A percentile compares a stretch with the other conserved stretches of the same genome.
phyloP scores from a whole-genome alignment of 139 green algal genomes.

The Axilococcus clingmanii region DNA sequence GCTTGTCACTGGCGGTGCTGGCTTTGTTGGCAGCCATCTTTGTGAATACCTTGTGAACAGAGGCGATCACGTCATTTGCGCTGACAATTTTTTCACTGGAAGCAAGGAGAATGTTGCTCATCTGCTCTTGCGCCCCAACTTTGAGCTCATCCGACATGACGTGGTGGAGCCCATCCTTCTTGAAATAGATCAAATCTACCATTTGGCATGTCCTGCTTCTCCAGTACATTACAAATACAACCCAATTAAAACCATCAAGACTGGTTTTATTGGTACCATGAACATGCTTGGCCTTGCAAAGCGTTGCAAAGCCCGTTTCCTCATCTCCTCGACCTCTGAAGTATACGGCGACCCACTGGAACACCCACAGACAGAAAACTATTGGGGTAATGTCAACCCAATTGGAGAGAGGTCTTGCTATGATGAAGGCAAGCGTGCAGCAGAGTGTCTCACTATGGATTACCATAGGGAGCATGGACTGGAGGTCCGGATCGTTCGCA shows the following conservation, averaged over 20 bases:
- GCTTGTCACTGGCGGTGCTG: constrained; percentile 89
- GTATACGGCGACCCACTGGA: constrained; percentile 97
- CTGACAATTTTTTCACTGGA: constrained; percentile 99
- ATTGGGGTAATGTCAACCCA: constrained; percentile 99
- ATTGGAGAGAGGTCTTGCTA: constrained; percentile 97
- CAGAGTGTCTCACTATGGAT: constrained; percentile 94
- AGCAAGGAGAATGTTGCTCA: constrained; percentile 91
- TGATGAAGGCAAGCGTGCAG: constrained; percentile 97
- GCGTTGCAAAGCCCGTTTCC: constrained; percentile 80
- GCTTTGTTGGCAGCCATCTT: constrained; percentile 94
- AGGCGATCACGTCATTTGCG: constrained; percentile 91
- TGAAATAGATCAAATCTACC: constrained; percentile 98
- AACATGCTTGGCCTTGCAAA: constrained; percentile 99
- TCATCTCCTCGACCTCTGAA: constrained; percentile 89
- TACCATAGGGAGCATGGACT: constrained; percentile 82
- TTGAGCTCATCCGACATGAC: constrained; percentile 97
- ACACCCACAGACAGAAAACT: constrained; percentile 95
- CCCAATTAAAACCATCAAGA: constrained; percentile 98
- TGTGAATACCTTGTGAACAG: constrained; percentile 82
- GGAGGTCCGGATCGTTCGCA: constrained; percentile 90
- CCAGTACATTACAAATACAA: constrained; percentile 99
- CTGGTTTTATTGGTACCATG: constrained; percentile 92
- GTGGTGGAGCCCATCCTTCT: constrained; percentile 90
- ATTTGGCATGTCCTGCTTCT: constrained; percentile 97
- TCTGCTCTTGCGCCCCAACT: constrained; percentile 81